Base-by-base conservation (phyloP, 2,329 filamentous ascomycete genomes). In the Exutisphaerella laricina region DNA sequence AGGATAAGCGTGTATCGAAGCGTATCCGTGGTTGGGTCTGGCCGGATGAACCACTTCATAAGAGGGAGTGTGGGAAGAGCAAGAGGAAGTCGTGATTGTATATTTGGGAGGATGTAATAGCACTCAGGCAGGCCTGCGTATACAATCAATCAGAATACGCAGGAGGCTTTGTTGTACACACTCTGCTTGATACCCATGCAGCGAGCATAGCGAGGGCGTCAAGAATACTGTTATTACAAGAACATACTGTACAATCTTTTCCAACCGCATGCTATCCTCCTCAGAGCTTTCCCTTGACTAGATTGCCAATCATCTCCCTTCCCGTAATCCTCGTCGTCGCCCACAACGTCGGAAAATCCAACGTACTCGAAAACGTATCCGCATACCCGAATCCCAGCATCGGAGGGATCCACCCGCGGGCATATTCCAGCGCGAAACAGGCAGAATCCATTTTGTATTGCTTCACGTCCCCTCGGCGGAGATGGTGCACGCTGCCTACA, bases 321-420 rank as follows among this genome's bases (percentile, higher is more conserved):
- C 71, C 88, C 1, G 88, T 94, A 47, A 90, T 74, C 51, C 70
- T 72, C 23, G 78, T 78, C n/a, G 85, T 94, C 58, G 77, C 76
- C 84, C 84, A 92, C 58, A 94, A 66, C 1, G 88, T 94, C n/a
- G 78, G 79, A 62, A 94, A 77, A 66, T 94, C 88, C 53, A 94
- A 71, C 4, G 88, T 94, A 66, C 82, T 88, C 41, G 74, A 79
- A 46, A 94, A 74, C 34, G 78, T 80, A 66, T 94, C 88, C 50
- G 87, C 85, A 64, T 84, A 90, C 47, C 88, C 88, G 65, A 94
- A 94, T 65, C 85, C 84, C 39, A 95, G 72, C 88, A 95, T 94
- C 45, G 85, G 85, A 34, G 88, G 88, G 66, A 95, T 94, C 86
- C 87, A 94, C 51, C 88, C 88, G 54, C 83, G 74, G 34, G 85